These are phyloP conservation scores for Pythium periplocum DNA, from an alignment of 352 stramenopile genomes.

Conservation along the genomic window DNA sequence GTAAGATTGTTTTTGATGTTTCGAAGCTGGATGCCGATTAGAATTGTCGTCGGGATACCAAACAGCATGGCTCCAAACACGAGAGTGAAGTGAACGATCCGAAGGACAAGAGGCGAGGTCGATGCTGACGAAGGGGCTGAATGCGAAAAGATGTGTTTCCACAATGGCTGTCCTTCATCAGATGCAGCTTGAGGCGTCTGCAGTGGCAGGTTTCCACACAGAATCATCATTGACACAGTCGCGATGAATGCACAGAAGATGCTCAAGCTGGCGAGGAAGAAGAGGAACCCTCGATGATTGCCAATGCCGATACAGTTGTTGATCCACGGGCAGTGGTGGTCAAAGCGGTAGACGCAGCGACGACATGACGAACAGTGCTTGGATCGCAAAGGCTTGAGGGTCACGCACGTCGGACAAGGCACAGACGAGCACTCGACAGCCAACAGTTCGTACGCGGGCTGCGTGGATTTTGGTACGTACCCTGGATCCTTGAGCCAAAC, in stretches of 20 bases:
- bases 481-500: conserved; percentile 77
- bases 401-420: conserved; percentile 77
- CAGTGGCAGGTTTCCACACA: conserved; percentile 36
- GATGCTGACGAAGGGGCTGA: conserved; percentile 1
- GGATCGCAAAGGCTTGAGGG: conserved; percentile 63
- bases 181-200: conserved; percentile 11
- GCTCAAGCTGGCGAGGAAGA: conserved; percentile 51
- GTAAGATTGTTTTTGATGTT: conserved; percentile 73
- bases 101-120: conserved; percentile 36
- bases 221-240: conserved; percentile 37
- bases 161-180: neutral
- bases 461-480: conserved; percentile 53
- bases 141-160: conserved; percentile 3
- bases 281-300: conserved; percentile 72
- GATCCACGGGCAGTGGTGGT: conserved; percentile 85
- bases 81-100: conserved; percentile 45
- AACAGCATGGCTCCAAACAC: conserved; percentile 59
- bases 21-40: conserved; percentile 63
- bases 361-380: conserved; percentile 80
- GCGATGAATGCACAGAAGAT: conserved; percentile 47
- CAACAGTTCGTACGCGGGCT: conserved; percentile 72
- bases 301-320: conserved; percentile 79
- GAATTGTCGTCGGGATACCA: conserved; percentile 51
- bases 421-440: conserved; percentile 54
- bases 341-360: conserved; percentile 76